These are phyloP conservation scores for Sarocladium strictum DNA, from an alignment of 2,329 filamentous ascomycete species.

Conservation along the genomic window DNA sequence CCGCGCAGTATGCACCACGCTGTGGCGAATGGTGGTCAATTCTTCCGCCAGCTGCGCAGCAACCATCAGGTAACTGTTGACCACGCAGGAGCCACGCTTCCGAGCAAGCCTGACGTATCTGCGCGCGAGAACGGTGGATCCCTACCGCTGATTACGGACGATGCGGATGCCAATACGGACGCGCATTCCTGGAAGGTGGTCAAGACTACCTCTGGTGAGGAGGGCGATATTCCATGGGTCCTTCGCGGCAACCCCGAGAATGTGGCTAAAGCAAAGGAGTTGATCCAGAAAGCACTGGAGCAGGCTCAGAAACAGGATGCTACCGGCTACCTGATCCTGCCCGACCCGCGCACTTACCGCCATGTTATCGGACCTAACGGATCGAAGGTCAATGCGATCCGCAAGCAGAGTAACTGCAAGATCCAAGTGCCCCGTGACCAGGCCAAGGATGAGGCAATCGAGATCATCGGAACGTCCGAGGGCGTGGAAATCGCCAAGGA, in stretches of 20 bases:
- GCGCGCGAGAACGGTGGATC: constrained; percentile 52
- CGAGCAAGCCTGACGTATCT: constrained; percentile 57
- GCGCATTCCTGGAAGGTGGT: constrained; percentile 81
- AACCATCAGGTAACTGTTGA: constrained; percentile 88
- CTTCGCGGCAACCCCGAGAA: constrained; percentile 74
- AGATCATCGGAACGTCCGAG: constrained; percentile 73
- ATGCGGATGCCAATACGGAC: constrained; percentile 57
- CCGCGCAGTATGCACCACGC: constrained; percentile 78
- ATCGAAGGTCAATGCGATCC: constrained; percentile 86
- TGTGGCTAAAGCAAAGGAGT: constrained; percentile 73
- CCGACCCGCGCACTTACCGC: constrained; percentile 83
- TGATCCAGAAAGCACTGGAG: constrained; percentile 66
- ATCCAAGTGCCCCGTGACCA: constrained; percentile 89
- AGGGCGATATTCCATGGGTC: constrained; percentile 82
- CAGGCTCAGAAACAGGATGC: constrained; percentile 63
- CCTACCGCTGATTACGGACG: constrained; percentile 91
- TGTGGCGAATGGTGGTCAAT: constrained; percentile 81
- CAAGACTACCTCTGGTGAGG: constrained; percentile 53
- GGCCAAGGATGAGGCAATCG: constrained; percentile 72
- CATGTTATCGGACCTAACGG: constrained; percentile 86
- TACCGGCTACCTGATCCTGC: constrained; percentile 82
- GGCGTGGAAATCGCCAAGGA: constrained; percentile 84
- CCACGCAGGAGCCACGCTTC: constrained; percentile 74
- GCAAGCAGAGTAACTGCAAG: constrained; percentile 86
- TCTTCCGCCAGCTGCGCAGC: constrained; percentile 85